Evolutionary conservation across 805 yeast genomes (phyloP).

Genomic region (Lipomyces kockii): DNA sequence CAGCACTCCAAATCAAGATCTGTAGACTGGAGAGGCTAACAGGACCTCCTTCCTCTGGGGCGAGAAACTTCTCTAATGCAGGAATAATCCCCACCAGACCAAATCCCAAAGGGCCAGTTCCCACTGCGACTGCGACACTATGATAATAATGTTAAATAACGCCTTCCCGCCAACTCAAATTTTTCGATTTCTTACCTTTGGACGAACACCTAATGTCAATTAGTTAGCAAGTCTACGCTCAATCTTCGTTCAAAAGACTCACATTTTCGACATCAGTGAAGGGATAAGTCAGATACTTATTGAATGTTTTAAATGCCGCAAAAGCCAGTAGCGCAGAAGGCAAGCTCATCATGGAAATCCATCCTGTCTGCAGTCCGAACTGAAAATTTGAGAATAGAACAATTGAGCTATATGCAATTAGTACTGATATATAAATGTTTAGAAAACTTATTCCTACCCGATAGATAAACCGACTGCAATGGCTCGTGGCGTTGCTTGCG

Average conservation of each 20-base stretch:
- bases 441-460: conserved; percentile 51
- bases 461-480: conserved; percentile 75
- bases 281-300: conserved; percentile 44
- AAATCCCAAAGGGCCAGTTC: conserved; percentile 95
- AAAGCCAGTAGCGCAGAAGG: conserved; percentile 91
- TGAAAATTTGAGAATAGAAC: conserved; percentile 90
- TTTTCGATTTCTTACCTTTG: conserved; percentile 29
- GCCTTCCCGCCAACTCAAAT: neutral
- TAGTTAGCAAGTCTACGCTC: neutral
- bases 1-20: conserved; percentile 78
- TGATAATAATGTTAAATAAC: neutral
- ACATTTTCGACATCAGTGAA: conserved; percentile 94
- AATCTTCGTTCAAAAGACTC: conserved; percentile 40
- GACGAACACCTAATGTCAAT: conserved; percentile 33
- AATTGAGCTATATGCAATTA: conserved; percentile 51
- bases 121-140: conserved; percentile 93
- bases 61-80: conserved; percentile 87
- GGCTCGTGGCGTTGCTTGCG: conserved; percentile 66
- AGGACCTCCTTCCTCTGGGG: conserved; percentile 70
- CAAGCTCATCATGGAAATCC: conserved; percentile 99
- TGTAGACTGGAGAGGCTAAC: conserved; percentile 53
- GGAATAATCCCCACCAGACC: conserved; percentile 96
- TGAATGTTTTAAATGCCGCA: conserved; percentile 71
- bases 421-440: neutral
- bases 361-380: conserved; percentile 95